These are phyloP conservation scores for Neofusicoccum sp. DNA, from an alignment of 2,329 filamentous ascomycete species.

Conservation along the genomic window DNA sequence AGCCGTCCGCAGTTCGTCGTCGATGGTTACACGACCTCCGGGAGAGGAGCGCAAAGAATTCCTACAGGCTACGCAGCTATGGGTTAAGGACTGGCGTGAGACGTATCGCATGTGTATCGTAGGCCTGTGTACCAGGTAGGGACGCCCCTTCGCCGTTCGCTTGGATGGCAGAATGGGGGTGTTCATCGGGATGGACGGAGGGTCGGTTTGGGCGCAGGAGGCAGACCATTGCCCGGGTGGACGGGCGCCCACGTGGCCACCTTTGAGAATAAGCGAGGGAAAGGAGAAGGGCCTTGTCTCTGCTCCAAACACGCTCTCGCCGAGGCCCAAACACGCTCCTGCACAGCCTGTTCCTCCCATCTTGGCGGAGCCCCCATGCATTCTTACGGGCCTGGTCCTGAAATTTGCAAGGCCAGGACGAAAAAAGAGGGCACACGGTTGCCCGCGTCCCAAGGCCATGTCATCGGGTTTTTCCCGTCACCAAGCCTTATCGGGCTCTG, in stretches of 20 bases:
- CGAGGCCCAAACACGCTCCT: background rate
- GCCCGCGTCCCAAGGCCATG: constrained; percentile 32
- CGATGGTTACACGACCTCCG: background rate
- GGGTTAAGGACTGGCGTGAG: background rate
- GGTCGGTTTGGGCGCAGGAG: constrained; percentile 4
- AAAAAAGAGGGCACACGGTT: constrained; percentile 8
- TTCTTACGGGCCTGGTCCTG: background rate
- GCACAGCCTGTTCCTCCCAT: constrained; percentile 3
- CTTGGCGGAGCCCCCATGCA: background rate
- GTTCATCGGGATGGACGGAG: background rate
- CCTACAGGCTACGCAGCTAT: constrained; percentile 5
- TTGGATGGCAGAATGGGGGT: background rate
- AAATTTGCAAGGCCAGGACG: background rate
- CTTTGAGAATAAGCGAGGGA: constrained; percentile 12
- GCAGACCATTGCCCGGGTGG: background rate
- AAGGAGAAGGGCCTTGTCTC: constrained; percentile 10
- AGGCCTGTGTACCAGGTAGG: background rate
- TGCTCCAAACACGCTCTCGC: background rate
- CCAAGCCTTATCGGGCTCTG: constrained; percentile 24
- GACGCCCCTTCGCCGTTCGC: background rate
- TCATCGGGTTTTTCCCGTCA: constrained; percentile 29
- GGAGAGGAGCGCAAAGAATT: background rate
- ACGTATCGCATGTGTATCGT: constrained; percentile 3
- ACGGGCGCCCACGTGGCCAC: constrained; percentile 14
- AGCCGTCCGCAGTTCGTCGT: background rate